Base-by-base conservation (phyloP, 2,329 filamentous ascomycete genomes). In the Neofusicoccum parvum region DNA sequence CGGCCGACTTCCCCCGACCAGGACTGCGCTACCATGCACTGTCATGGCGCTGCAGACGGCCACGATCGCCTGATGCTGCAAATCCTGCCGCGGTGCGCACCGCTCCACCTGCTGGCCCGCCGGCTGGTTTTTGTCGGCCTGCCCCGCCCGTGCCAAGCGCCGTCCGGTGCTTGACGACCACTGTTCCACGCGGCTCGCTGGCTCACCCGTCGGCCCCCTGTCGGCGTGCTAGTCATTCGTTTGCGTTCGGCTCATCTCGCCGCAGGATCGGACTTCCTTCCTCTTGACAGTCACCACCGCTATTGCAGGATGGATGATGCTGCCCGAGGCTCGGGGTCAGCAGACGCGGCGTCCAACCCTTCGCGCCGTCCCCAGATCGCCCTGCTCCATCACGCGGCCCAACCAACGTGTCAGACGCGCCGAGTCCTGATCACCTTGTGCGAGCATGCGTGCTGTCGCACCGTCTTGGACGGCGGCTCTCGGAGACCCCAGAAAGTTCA, bases 341-440 rank as follows among this genome's bases (percentile, higher is more conserved):
- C 59, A 51, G 59, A 46, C 59, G 45, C 45, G n/a, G 23, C 45
- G 17, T 27, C n/a, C 59, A 32, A 41, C n/a, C 37, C 23, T 37
- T 27, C 48, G 23, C 23, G 23, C 23, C 46, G 46, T 49, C 46
- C 46, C 32, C 37, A 39, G 51, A 41, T 56, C 37, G 53, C 53
- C 53, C 14, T 27, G 15, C 10, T 23, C 53, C 54, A 59, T 60
- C 56, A 60, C 43, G 56, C 27, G 56, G 56, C 56, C 56, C 34
- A 32, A 27, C 27, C 43, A 3, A 39, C 58, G 32, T 62, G 59
- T 62, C 59, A 62, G 59, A 62, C 59, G 41, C 54, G 58, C 59
- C 59, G 59, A 36, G 41, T 32, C 34, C 23, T 62, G 46, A 51
- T 62, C 59, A 51, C 39, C 50, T 32, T 62, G 48, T 51, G 45